Evolutionary conservation across 2,329 filamentous ascomycete genomes (phyloP).

Genomic region (Trichoderma cornu-damae): DNA sequence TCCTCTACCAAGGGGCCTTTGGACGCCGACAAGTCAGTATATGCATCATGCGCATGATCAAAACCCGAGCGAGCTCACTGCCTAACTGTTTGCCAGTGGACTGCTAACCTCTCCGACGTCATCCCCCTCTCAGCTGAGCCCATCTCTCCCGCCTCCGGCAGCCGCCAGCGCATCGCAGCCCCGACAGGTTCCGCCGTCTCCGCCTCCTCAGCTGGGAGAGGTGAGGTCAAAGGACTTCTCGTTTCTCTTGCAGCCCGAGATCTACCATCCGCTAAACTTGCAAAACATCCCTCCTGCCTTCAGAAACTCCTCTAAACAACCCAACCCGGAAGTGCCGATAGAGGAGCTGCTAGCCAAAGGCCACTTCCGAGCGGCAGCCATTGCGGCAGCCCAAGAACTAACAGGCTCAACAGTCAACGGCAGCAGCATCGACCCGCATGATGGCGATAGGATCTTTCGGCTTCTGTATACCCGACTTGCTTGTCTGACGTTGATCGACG

Average conservation of each 20-base stretch:
- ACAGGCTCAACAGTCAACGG: slow-evolving; percentile 44
- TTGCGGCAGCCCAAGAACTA: slow-evolving; percentile 58
- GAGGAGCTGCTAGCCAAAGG: slow-evolving; percentile 62
- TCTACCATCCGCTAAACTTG: slow-evolving; percentile 74
- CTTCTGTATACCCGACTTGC: slow-evolving; percentile 77
- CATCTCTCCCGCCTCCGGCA: slow-evolving; percentile 21
- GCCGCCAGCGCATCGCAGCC: slow-evolving; percentile 26
- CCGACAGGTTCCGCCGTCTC: slow-evolving; percentile 26
- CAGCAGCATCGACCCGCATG: slow-evolving; percentile 44
- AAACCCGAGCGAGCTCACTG: neutral
- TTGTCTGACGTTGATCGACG: slow-evolving; percentile 74
- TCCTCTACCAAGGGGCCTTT: slow-evolving; percentile 74
- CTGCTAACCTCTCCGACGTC: slow-evolving; percentile 30
- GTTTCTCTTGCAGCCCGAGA: slow-evolving; percentile 71
- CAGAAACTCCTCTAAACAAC: slow-evolving; percentile 60
- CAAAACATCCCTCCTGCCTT: slow-evolving; percentile 60
- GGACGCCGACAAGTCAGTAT: slow-evolving; percentile 67
- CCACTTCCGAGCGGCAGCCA: slow-evolving; percentile 76
- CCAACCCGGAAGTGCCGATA: slow-evolving; percentile 59
- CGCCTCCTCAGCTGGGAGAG: slow-evolving; percentile 31
- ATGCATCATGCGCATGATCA: neutral
- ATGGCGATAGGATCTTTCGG: slow-evolving; percentile 64
- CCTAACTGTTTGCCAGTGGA: slow-evolving; percentile 23
- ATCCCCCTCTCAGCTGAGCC: slow-evolving; percentile 21
- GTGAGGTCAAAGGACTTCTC: slow-evolving; percentile 61